Conservation (phyloP, 1,284 basidiomycete genomes). For the Sporisorium reilianum region DNA sequence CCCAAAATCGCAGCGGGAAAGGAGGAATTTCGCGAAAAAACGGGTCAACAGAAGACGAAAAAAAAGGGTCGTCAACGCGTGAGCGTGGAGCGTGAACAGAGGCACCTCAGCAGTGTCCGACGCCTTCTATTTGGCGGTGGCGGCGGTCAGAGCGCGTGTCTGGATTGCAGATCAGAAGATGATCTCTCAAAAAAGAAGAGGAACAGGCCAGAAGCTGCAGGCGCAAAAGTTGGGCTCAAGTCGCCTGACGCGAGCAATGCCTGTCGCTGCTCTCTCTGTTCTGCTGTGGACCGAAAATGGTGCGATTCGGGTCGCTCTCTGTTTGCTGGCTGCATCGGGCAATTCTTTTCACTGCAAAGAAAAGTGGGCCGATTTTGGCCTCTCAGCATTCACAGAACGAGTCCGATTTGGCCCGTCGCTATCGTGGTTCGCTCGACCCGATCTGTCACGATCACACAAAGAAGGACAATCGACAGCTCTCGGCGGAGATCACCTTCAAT, state of each 20-base stretch:
- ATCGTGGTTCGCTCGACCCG: neutral
- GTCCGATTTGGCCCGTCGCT: constrained; percentile 7
- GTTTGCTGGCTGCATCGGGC: constrained; percentile 3
- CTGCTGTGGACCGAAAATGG: neutral
- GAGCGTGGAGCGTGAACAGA: neutral
- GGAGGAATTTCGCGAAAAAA: neutral
- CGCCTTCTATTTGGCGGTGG: neutral
- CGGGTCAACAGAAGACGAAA: neutral
- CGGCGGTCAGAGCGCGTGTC: constrained; percentile 6
- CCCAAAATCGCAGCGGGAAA: constrained; percentile 1
- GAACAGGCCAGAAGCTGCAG: neutral
- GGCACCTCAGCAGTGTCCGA: constrained; percentile 2
- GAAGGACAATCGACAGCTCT: neutral
- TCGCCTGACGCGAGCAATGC: constrained; percentile 7
- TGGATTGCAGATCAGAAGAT: constrained; percentile 8
- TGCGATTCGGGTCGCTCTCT: neutral
- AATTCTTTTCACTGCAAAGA: too few species aligned
- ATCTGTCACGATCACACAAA: neutral
- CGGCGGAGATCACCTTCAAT: neutral
- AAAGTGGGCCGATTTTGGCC: constrained; percentile 29
- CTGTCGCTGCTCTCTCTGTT: neutral
- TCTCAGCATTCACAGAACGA: neutral
- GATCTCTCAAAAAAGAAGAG: neutral
- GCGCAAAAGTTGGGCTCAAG: neutral
- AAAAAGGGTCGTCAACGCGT: neutral